Evolutionary conservation across 352 stramenopile genomes (phyloP), one percentile per base, ranked within the genome.

Genomic region (Elongisporangium anandrum): DNA sequence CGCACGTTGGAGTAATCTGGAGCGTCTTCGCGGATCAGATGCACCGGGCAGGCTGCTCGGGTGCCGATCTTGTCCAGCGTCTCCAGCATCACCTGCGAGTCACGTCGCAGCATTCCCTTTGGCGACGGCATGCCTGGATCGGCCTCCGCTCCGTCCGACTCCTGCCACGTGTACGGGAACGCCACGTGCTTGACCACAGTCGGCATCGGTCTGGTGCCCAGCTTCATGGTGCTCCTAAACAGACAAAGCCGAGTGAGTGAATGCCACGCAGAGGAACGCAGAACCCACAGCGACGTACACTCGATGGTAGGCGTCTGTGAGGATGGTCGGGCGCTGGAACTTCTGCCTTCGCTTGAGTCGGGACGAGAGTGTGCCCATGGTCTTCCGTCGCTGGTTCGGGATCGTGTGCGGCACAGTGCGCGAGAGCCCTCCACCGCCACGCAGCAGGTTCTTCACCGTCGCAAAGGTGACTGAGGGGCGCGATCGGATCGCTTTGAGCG

Each of bases 21-120:
- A 22, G 75, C 64, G n/a, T 74, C 64, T 48, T 85, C 73, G 20
- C 83, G 67, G 38, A 92, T 70, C 48, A 90, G 57, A 34, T 88
- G 82, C 57, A 92, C 76, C 21, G 79, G 81, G 56, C 79, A 90
- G 10, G 79, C 76, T 38, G 77, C 77, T 63, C 82, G 75, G 22
- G 82, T 90, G 61, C 82, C 82, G 47, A 92, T 90, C 59, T 85
- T 86, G 65, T 92, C 82, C 24, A 90, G 64, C 20, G 73, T 89
- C 63, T 88, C 82, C n/a, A 92, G 63, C 20, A 69, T 64, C 38
- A 92, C 74, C 20, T 81, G 68, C 51, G 79, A 88, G 41, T 80
- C 59, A 20, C 55, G 67, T 19, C 54, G 79, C 54, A 90, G 68
- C 26, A 82, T 67, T 15, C 78, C 69, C 50, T 77, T 83, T 12